These are phyloP conservation scores for Martiniozyma asiatica DNA, from an alignment of 1,139 yeast species.

Conservation along the genomic window DNA sequence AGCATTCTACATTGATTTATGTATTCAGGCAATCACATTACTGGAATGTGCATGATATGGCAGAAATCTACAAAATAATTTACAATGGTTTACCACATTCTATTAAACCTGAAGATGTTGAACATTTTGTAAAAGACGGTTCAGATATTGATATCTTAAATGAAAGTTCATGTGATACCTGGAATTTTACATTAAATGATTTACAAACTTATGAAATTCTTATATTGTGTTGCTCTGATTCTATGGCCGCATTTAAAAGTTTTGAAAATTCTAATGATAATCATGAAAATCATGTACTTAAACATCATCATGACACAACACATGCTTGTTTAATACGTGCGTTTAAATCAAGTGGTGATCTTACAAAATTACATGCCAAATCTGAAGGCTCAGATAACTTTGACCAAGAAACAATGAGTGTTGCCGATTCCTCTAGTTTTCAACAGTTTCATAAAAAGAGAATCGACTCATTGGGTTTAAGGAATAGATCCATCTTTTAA, in stretches of 20 bases:
- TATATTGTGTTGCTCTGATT: constrained; percentile 4
- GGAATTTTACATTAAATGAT: constrained; percentile 1
- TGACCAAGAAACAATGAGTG: not conserved
- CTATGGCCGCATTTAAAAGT: constrained; percentile 1
- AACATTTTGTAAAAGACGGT: constrained; percentile 4
- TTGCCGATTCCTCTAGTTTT: constrained; percentile 2
- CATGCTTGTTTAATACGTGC: constrained; percentile 1
- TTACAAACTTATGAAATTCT: not conserved
- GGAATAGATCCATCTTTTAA: constrained; percentile 2
- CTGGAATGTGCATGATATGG: constrained; percentile 3
- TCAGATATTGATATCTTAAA: constrained; percentile 4
- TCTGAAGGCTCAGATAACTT: not conserved
- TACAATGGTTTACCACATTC: constrained; percentile 4
- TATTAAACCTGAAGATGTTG: constrained; percentile 3
- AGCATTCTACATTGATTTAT: constrained; percentile 4
- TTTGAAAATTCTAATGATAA: not conserved
- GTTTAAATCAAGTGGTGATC: constrained; percentile 1
- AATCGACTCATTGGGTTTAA: constrained; percentile 1
- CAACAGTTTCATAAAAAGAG: constrained; percentile 1
- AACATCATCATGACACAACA: constrained; percentile 1
- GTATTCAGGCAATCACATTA: constrained; percentile 4
- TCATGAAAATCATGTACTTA: not conserved
- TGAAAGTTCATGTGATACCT: constrained; percentile 1
- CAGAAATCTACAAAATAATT: constrained; percentile 1
- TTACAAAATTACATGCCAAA: too few species aligned